Evolutionary conservation across 2,329 filamentous ascomycete genomes (phyloP), one percentile per base, ranked within the genome.

Genomic region (Graphilbum fragrans): DNA sequence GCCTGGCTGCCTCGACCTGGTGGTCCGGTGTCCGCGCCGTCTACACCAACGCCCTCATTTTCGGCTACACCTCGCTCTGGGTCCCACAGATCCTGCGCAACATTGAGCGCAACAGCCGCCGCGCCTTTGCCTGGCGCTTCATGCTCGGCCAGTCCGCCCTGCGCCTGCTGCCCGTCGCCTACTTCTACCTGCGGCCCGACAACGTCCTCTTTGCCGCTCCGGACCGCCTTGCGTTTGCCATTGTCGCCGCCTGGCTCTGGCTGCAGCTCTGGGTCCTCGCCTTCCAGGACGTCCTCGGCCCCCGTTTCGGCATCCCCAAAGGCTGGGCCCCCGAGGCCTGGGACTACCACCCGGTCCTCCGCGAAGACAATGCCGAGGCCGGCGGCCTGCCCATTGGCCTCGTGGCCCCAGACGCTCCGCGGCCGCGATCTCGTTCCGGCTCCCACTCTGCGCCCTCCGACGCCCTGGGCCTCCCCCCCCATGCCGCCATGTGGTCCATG

Each of bases 331-430:
- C 76, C n/a, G 73, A 78, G 43, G 85, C 83, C 1, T 98, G 94
- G 72, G 90, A 98, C 55, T 98, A 98, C 57, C 90, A 98, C 58
- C 90, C 87, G 0, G 70, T 94, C 3, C 68, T 98, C 19, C 77
- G 86, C 22, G 84, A 87, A 53, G 87, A 94, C 47, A 82, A 80
- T 45, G 61, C 86, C 36, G 84, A 94, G 63, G 77, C 83, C 17
- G 86, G 82, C 18, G 80, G 78, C 1, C 62, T 94, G 47, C 87
- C 88, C 0, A 84, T 94, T 44, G 86, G 87, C 1, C 70, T 86
- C 31, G 48, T 41, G 6, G 8, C 29, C 8, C 6, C 6, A 10
- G 29, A 10, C 29, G 29, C n/a, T n/a, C n/a, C n/a, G n/a, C n/a
- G n/a, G n/a, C n/a, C n/a, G n/a, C n/a, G n/a, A n/a, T 5, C 2